Evolutionary conservation across 1,284 basidiomycete species (phyloP).

Genomic region (Ceratobasidium theobromae): DNA sequence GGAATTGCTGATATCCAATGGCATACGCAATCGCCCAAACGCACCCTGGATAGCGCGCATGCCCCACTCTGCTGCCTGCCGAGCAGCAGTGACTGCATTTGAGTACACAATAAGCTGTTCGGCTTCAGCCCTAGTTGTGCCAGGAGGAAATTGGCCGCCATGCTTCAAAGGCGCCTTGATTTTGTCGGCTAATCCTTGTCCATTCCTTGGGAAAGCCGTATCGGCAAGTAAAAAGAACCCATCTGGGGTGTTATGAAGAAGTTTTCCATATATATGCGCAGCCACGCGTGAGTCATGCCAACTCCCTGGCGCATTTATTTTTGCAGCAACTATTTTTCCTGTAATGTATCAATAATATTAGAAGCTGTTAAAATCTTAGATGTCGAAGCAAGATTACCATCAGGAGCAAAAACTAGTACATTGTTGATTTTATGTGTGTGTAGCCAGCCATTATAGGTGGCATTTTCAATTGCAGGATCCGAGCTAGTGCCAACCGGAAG

Average conservation of each 20-base stretch:
- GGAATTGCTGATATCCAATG: conserved; percentile 43
- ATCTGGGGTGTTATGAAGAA: conserved; percentile 43
- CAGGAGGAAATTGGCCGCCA: conserved; percentile 42
- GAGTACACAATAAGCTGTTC: conserved; percentile 41
- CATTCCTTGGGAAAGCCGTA: conserved; percentile 49
- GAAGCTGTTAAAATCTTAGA: not conserved
- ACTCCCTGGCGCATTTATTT: conserved; percentile 50
- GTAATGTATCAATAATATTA: not conserved
- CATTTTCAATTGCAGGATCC: conserved; percentile 51
- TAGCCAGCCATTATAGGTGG: conserved; percentile 54
- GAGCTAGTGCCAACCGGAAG: conserved; percentile 37
- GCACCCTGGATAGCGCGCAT: conserved; percentile 48
- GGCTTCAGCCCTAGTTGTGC: conserved; percentile 37
- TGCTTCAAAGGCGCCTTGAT: conserved; percentile 49
- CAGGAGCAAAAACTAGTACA: conserved; percentile 42
- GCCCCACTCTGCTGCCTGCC: conserved; percentile 53
- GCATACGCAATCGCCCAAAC: conserved; percentile 48
- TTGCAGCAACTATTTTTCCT: conserved; percentile 45
- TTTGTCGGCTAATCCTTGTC: conserved; percentile 40
- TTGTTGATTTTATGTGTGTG: conserved; percentile 47
- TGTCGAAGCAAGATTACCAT: conserved; percentile 43
- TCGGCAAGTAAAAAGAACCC: conserved; percentile 50
- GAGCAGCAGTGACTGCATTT: conserved; percentile 45
- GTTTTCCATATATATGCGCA: conserved; percentile 45
- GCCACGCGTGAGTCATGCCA: conserved; percentile 53